Conservation (phyloP, 1,284 basidiomycete species). For the Melanopsichium pennsylvanicum region DNA sequence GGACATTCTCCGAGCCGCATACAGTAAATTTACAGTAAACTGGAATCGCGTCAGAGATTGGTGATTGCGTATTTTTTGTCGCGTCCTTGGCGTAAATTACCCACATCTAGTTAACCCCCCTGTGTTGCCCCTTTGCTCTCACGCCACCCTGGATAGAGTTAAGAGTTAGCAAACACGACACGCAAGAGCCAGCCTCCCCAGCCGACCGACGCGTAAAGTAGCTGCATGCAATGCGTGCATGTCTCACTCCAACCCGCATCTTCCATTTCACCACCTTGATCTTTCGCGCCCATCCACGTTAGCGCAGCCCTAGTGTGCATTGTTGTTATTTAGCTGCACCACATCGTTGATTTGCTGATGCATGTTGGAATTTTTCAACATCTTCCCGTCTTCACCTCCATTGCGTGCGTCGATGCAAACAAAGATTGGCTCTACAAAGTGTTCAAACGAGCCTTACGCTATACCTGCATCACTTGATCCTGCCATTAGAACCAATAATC, state of each 20-base stretch:
- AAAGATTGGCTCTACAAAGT: too few relatives aligned
- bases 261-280: too few relatives aligned
- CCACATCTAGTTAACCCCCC: not conserved
- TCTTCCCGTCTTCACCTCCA: not conserved
- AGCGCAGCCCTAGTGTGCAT: too few relatives aligned
- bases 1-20: conserved; percentile 28
- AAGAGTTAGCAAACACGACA: not conserved
- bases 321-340: conserved; percentile 7
- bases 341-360: not conserved
- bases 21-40: conserved; percentile 3
- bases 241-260: conserved; percentile 30
- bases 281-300: too few relatives aligned
- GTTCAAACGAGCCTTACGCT: too few relatives aligned
- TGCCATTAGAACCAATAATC: too few relatives aligned
- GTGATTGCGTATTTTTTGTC: not conserved
- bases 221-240: conserved; percentile 18
- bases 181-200: not conserved
- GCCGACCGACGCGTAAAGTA: conserved; percentile 20
- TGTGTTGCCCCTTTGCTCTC: not conserved
- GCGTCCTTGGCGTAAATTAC: too few relatives aligned
- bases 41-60: too few relatives aligned
- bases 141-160: too few relatives aligned
- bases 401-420: too few relatives aligned
- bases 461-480: too few relatives aligned
- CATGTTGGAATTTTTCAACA: conserved; percentile 28